phyloP scores from a whole-genome alignment of 495 filamentous ascomycete species.

The Hypoxylon trugodes region DNA sequence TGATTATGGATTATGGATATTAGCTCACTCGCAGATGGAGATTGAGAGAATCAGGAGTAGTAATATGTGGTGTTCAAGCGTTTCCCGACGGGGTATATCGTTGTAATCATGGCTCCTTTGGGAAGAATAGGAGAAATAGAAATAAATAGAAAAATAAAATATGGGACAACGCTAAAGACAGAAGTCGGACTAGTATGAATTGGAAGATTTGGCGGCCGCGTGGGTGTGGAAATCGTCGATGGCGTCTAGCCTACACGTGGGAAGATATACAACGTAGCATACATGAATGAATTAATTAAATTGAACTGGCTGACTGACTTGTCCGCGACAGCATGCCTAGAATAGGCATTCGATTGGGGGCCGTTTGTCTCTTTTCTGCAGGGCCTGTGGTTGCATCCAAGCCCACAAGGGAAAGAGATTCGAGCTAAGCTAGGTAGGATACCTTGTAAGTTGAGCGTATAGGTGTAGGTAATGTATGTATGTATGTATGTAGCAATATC shows the following conservation, averaged over 20 bases:
- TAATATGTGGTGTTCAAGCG: too few relatives aligned
- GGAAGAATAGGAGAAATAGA: neutral
- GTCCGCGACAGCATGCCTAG: constrained; percentile 18
- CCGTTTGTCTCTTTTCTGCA: constrained; percentile 35
- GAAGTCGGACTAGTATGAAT: constrained; percentile 5
- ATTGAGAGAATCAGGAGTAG: constrained; percentile 2
- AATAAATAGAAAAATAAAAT: neutral
- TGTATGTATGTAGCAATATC: too few relatives aligned
- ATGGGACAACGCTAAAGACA: neutral
- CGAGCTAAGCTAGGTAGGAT: constrained; percentile 22
- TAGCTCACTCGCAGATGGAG: too few relatives aligned
- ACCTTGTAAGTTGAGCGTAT: too few relatives aligned
- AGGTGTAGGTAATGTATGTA: too few relatives aligned
- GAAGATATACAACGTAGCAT: constrained; percentile 41
- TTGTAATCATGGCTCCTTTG: too few relatives aligned
- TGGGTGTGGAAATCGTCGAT: constrained; percentile 27
- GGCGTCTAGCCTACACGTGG: constrained; percentile 34
- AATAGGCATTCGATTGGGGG: constrained; percentile 40
- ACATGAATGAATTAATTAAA: constrained; percentile 17
- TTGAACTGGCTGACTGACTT: constrained; percentile 4
- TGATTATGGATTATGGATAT: constrained; percentile 11
- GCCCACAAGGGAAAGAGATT: constrained; percentile 40
- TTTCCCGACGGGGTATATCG: too few relatives aligned
- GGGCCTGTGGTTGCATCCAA: constrained; percentile 27
- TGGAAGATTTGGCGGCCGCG: constrained; percentile 23